These are phyloP conservation scores for Coemansia sp. DNA, from an alignment of 192 early-diverging fungal species.

Conservation along the genomic window DNA sequence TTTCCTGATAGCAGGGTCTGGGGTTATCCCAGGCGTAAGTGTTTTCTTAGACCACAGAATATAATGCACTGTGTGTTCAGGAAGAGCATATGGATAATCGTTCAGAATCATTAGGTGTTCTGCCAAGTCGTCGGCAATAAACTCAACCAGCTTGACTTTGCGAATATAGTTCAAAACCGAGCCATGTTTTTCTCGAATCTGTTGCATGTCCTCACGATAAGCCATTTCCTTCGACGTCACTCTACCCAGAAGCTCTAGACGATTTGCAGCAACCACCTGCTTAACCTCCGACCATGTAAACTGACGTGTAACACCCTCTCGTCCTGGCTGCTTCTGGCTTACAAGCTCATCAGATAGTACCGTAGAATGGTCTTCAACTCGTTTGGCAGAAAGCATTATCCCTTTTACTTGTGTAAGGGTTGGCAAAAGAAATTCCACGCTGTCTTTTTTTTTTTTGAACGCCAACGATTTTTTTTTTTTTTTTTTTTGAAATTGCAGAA, in stretches of 20 bases:
- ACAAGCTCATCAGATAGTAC: constrained; percentile 15
- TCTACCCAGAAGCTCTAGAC: constrained; percentile 42
- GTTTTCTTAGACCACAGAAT: constrained; percentile 52
- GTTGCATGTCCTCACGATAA: constrained; percentile 31
- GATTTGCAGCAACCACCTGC: constrained; percentile 30
- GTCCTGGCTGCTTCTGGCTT: constrained; percentile 14
- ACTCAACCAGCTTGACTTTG: constrained; percentile 38
- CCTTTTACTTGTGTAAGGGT: background rate
- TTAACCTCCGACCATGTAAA: constrained; percentile 44
- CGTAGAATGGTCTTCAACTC: background rate
- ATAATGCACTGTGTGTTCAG: constrained; percentile 22
- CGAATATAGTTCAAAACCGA: constrained; percentile 30
- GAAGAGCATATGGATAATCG: constrained; percentile 55
- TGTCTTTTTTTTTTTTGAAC: too few relatives aligned
- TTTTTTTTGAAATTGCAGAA: too few relatives aligned
- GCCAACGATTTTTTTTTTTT: too few relatives aligned
- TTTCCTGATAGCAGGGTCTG: constrained; percentile 16
- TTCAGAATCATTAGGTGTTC: constrained; percentile 44
- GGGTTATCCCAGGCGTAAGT: constrained; percentile 22
- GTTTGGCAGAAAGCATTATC: background rate
- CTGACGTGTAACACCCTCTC: constrained; percentile 18
- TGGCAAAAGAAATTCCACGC: constrained; percentile 3
- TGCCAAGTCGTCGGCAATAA: constrained; percentile 19
- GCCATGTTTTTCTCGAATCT: constrained; percentile 30
- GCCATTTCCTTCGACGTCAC: constrained; percentile 20